phyloP scores from a whole-genome alignment of 1,284 basidiomycete species.

The Puccinia novopanici region DNA sequence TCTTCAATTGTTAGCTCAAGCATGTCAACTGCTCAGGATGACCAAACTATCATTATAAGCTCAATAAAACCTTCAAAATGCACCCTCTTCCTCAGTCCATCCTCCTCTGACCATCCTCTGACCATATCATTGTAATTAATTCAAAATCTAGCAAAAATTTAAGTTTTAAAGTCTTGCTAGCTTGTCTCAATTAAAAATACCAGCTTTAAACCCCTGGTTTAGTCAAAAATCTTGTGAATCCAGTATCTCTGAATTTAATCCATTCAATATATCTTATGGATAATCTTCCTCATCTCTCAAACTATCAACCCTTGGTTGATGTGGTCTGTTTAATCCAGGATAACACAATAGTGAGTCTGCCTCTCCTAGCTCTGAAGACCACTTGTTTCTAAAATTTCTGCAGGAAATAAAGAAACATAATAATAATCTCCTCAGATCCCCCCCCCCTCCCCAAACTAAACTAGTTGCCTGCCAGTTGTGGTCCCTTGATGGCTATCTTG shows the following conservation, averaged over 20 bases:
- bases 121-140: too few relatives aligned
- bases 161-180: background rate
- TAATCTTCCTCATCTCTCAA: too few relatives aligned
- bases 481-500: conserved; percentile 27
- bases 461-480: conserved; percentile 36
- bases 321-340: too few relatives aligned
- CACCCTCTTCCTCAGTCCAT: background rate
- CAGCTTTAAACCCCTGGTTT: conserved; percentile 39
- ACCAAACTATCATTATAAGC: conserved; percentile 19
- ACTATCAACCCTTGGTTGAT: too few relatives aligned
- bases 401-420: background rate
- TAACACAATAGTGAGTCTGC: too few relatives aligned
- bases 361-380: too few relatives aligned
- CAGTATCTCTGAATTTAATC: background rate
- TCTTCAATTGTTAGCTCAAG: too few relatives aligned
- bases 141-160: background rate
- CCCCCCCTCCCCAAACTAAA: background rate
- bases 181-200: background rate
- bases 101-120: background rate
- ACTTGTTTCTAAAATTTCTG: conserved; percentile 1
- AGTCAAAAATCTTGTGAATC: conserved; percentile 17
- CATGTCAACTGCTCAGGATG: too few relatives aligned
- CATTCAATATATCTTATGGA: conserved; percentile 29
- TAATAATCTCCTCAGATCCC: background rate
- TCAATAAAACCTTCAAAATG: conserved; percentile 2